Conservation (phyloP, 805 yeast species). For the Metschnikowia vanudenii region DNA sequence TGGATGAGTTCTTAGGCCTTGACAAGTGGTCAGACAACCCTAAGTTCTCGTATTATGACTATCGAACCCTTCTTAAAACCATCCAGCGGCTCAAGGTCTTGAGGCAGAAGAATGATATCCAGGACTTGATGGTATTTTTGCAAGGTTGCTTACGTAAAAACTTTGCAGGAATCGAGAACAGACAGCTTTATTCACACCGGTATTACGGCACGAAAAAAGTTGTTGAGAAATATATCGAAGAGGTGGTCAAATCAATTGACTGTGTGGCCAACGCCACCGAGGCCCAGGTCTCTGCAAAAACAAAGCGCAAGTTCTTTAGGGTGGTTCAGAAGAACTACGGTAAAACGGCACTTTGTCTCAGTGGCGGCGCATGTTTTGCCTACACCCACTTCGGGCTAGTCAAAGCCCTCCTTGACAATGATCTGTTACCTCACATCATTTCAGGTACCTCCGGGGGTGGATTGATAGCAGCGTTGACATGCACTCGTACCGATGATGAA, state of each 20-base stretch:
- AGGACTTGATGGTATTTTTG: constrained; percentile 52
- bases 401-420: constrained; percentile 66
- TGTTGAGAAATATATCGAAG: constrained; percentile 53
- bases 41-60: constrained; percentile 66
- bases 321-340: constrained; percentile 65
- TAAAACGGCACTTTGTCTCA: constrained; percentile 64
- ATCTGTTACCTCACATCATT: constrained; percentile 62
- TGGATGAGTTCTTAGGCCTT: constrained; percentile 59
- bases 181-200: constrained; percentile 67
- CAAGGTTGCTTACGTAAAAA: constrained; percentile 70
- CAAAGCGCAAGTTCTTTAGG: constrained; percentile 54
- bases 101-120: constrained; percentile 30
- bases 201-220: constrained; percentile 71
- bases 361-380: constrained; percentile 81
- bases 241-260: constrained; percentile 50
- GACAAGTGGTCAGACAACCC: constrained; percentile 64
- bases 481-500: constrained; percentile 70
- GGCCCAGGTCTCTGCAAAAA: constrained; percentile 31
- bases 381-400: constrained; percentile 76
- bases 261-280: constrained; percentile 36
- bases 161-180: constrained; percentile 77
- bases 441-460: constrained; percentile 87
- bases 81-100: constrained; percentile 40
- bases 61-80: constrained; percentile 53
- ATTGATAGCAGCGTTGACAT: constrained; percentile 66